Evolutionary conservation across 345 rosid genomes (phyloP).

Genomic region (Citrus cavaleriei): DNA sequence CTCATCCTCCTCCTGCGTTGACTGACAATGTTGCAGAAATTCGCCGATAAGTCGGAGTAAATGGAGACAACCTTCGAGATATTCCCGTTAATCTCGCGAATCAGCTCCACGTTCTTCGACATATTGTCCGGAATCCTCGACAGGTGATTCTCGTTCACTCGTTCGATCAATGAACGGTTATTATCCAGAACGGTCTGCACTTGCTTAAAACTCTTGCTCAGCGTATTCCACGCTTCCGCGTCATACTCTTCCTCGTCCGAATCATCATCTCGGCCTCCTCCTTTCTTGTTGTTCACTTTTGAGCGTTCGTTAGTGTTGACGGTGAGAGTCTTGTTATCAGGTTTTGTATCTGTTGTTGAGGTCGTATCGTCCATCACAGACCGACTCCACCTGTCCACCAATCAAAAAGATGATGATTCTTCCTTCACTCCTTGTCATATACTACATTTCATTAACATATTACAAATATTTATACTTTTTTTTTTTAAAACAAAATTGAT

Average conservation of each 20-base stretch:
- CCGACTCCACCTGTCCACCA: background rate
- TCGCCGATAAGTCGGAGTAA: conserved; percentile 31
- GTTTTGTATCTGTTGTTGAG: background rate
- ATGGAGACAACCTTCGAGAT: conserved; percentile 30
- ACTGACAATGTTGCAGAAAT: conserved; percentile 22
- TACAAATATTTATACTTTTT: too few species aligned
- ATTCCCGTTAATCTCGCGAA: conserved; percentile 33
- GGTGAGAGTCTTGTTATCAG: background rate
- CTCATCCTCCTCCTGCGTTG: conserved; percentile 6
- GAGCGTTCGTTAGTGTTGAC: background rate
- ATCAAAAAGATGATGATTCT: background rate
- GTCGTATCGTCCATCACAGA: conserved; percentile 12
- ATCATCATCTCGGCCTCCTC: background rate
- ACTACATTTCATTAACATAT: too few species aligned
- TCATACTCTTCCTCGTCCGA: conserved; percentile 15
- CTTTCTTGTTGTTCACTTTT: background rate
- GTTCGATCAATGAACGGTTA: conserved; percentile 29
- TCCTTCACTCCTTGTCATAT: background rate
- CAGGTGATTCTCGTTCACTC: conserved; percentile 36
- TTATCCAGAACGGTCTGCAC: conserved; percentile 34
- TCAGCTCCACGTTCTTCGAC: conserved; percentile 23
- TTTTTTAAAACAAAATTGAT: too few species aligned
- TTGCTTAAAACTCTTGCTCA: conserved; percentile 28
- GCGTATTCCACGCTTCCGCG: conserved; percentile 33
- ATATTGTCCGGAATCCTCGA: conserved; percentile 37